Evolutionary conservation across 257 asterid species (phyloP).

Genomic region (Marsdenia floribunda): DNA sequence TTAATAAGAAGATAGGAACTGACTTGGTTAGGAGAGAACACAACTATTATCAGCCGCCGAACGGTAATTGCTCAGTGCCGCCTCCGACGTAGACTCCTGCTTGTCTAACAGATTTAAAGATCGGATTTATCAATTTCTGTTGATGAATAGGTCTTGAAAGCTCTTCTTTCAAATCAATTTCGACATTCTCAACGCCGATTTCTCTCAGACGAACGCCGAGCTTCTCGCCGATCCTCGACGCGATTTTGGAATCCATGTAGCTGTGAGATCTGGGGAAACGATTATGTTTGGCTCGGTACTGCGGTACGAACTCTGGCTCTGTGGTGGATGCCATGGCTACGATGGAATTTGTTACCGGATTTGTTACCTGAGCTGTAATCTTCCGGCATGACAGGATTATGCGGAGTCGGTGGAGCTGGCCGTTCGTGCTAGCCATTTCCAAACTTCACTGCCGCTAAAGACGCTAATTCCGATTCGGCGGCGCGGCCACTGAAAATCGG

Average conservation of each 20-base stretch:
- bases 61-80: conserved; percentile 47
- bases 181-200: conserved; percentile 35
- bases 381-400: conserved; percentile 60
- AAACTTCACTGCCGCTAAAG: neutral
- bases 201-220: conserved; percentile 51
- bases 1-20: neutral
- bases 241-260: conserved; percentile 49
- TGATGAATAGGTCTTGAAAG: conserved; percentile 43
- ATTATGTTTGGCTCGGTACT: conserved; percentile 47
- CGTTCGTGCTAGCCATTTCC: conserved; percentile 14
- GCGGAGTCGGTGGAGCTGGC: conserved; percentile 47
- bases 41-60: neutral
- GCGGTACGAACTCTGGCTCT: conserved; percentile 57
- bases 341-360: conserved; percentile 40
- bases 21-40: neutral
- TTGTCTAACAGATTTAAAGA: conserved; percentile 47
- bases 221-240: conserved; percentile 61
- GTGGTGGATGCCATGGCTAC: conserved; percentile 68
- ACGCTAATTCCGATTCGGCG: neutral
- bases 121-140: conserved; percentile 52
- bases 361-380: conserved; percentile 72
- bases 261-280: conserved; percentile 51
- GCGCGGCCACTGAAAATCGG: neutral
- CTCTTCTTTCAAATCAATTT: conserved; percentile 58
- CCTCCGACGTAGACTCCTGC: conserved; percentile 51